Conservation (phyloP, 2,329 filamentous ascomycete species). For the Monosporascus sp. region DNA sequence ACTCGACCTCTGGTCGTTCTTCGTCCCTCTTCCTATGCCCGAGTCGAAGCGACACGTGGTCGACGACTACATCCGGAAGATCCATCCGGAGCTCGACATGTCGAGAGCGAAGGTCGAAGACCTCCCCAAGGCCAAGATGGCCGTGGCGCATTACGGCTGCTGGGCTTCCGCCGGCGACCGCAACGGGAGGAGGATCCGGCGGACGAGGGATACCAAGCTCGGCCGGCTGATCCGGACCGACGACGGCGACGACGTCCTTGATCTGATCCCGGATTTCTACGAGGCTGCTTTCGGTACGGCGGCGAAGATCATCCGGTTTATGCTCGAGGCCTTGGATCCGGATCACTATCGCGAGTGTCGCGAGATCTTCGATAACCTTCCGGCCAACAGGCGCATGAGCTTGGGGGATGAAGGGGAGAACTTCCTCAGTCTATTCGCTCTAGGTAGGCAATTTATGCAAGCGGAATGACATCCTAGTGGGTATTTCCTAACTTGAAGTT, state of each 20-base stretch:
- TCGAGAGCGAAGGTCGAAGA: slow-evolving; percentile 6
- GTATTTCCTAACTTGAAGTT: too few species aligned
- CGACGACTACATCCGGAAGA: slow-evolving; percentile 6
- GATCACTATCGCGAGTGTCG: background rate
- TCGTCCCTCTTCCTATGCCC: slow-evolving; percentile 3
- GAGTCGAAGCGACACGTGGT: slow-evolving; percentile 7
- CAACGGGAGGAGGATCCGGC: background rate
- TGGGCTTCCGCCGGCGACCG: slow-evolving; percentile 3
- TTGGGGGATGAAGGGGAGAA: background rate
- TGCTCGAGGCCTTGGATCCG: slow-evolving; percentile 1
- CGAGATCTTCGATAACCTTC: background rate
- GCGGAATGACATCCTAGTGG: too few species aligned
- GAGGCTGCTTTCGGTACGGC: slow-evolving; percentile 1
- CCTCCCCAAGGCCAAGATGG: slow-evolving; percentile 7
- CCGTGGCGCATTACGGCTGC: slow-evolving; percentile 8
- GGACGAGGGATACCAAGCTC: background rate
- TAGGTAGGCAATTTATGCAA: background rate
- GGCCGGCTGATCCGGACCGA: background rate
- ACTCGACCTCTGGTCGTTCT: slow-evolving; percentile 7
- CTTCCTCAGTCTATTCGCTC: slow-evolving; percentile 4
- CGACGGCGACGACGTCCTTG: background rate
- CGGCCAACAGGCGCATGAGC: background rate
- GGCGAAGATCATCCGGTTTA: background rate
- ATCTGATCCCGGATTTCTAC: background rate
- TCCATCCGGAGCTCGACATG: slow-evolving; percentile 11